Evolutionary conservation across 202 grass and related monocot genomes (phyloP).

Genomic region (Zizania palustris): DNA sequence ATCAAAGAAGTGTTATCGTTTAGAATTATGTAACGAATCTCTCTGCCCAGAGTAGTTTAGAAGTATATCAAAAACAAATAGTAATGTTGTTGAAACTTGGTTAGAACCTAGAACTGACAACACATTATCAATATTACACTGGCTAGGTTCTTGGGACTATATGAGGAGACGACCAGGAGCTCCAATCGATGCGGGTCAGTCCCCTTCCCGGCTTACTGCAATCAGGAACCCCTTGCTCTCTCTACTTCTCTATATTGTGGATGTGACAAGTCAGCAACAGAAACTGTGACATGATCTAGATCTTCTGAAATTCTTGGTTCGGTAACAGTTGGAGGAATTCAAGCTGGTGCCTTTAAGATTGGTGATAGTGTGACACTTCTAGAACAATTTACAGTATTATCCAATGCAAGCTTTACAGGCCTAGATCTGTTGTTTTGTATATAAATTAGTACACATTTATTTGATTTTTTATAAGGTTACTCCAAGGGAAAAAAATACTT

Average conservation of each 20-base stretch:
- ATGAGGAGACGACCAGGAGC: slow-evolving; percentile 63
- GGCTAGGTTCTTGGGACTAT: slow-evolving; percentile 80
- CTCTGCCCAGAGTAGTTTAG: neutral
- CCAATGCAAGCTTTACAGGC: slow-evolving; percentile 96
- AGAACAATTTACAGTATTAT: slow-evolving; percentile 97
- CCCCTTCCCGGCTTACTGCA: too few species aligned
- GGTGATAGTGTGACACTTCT: slow-evolving; percentile 97
- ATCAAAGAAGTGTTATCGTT: slow-evolving; percentile 11
- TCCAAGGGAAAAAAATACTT: slow-evolving; percentile 3
- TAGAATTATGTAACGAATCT: neutral
- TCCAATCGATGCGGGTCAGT: too few species aligned
- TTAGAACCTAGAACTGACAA: slow-evolving; percentile 44
- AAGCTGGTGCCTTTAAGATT: slow-evolving; percentile 98
- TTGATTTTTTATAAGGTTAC: slow-evolving; percentile 16
- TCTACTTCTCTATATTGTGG: too few species aligned
- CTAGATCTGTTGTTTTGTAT: slow-evolving; percentile 97
- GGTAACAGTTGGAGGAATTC: slow-evolving; percentile 93
- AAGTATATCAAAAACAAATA: slow-evolving; percentile 12
- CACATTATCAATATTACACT: neutral
- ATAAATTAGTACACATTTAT: slow-evolving; percentile 75
- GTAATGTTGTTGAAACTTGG: neutral
- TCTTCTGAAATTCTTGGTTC: slow-evolving; percentile 98
- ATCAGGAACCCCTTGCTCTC: too few species aligned
- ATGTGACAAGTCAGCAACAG: too few species aligned
- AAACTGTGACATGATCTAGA: too few species aligned